phyloP scores from a whole-genome alignment of 495 filamentous ascomycete species.

The Delitschia confertaspora region DNA sequence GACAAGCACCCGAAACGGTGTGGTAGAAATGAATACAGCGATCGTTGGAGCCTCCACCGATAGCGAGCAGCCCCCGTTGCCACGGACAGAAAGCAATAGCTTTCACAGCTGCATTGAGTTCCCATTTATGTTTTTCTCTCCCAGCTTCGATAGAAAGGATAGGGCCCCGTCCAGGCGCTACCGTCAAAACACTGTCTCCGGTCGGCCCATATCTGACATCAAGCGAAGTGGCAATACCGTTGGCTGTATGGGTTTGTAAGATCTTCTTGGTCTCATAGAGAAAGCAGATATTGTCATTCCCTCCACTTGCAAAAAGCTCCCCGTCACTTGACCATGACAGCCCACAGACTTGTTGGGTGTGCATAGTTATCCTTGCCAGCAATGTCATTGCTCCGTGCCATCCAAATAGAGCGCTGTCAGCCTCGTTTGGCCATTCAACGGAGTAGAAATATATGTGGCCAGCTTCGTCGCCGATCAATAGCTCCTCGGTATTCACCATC shows the following conservation, averaged over 20 bases:
- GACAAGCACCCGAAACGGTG: slow-evolving; percentile 68
- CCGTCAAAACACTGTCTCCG: slow-evolving; percentile 19
- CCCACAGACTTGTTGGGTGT: slow-evolving; percentile 87
- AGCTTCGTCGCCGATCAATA: slow-evolving; percentile 81
- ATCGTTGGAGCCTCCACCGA: slow-evolving; percentile 88
- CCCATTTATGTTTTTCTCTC: slow-evolving; percentile 61
- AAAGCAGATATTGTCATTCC: slow-evolving; percentile 84
- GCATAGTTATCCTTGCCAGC: slow-evolving; percentile 64
- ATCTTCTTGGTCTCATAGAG: slow-evolving; percentile 66
- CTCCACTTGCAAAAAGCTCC: slow-evolving; percentile 71
- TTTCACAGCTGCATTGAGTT: slow-evolving; percentile 84
- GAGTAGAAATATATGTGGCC: slow-evolving; percentile 82
- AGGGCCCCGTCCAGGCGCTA: slow-evolving; percentile 12
- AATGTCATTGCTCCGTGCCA: slow-evolving; percentile 75
- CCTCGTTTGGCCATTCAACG: slow-evolving; percentile 67
- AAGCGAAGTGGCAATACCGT: slow-evolving; percentile 9
- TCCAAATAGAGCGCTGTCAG: slow-evolving; percentile 40
- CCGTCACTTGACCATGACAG: slow-evolving; percentile 79
- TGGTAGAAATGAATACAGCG: slow-evolving; percentile 95
- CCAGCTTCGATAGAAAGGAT: slow-evolving; percentile 37
- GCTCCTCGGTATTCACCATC: slow-evolving; percentile 58
- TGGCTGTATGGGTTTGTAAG: slow-evolving; percentile 30
- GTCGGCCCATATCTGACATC: slow-evolving; percentile 26
- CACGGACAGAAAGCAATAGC: slow-evolving; percentile 96
- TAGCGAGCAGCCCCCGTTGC: slow-evolving; percentile 79